These are phyloP conservation scores for Aspergillus sp. DNA, from an alignment of 2,329 filamentous ascomycete genomes.

Conservation along the genomic window DNA sequence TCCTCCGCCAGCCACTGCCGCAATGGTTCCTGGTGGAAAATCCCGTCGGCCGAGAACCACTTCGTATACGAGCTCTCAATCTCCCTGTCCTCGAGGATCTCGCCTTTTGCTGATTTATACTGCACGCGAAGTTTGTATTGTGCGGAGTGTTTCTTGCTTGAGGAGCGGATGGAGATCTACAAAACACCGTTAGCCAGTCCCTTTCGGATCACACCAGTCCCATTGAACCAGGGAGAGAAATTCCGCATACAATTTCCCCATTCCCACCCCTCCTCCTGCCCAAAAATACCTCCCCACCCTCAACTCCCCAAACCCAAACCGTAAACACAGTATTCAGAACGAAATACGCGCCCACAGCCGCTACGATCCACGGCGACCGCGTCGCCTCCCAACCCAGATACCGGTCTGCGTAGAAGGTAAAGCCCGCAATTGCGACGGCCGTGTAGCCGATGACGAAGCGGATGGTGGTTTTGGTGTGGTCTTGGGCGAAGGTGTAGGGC, in stretches of 20 bases:
- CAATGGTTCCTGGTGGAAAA: constrained; percentile 53
- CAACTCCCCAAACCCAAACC: constrained; percentile 75
- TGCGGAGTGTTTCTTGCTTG: constrained; percentile 69
- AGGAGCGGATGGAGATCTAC: constrained; percentile 65
- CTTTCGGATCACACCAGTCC: not conserved
- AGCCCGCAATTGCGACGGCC: constrained; percentile 70
- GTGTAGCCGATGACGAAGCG: constrained; percentile 75
- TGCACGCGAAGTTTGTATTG: constrained; percentile 66
- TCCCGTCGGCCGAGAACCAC: constrained; percentile 53
- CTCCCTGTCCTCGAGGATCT: constrained; percentile 38
- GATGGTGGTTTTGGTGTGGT: constrained; percentile 71
- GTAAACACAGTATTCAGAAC: constrained; percentile 69
- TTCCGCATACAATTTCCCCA: too few species aligned
- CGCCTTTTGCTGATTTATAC: constrained; percentile 33
- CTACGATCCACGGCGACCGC: constrained; percentile 64
- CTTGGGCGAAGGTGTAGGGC: constrained; percentile 60
- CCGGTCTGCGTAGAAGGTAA: constrained; percentile 86
- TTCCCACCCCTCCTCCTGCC: constrained; percentile 57
- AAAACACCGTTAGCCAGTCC: not conserved
- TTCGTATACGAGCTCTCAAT: constrained; percentile 51
- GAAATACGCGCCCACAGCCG: constrained; percentile 72
- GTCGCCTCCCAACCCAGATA: constrained; percentile 81
- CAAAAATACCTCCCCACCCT: constrained; percentile 73
- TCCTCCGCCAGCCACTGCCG: constrained; percentile 54
- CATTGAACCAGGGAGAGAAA: not conserved